These are phyloP conservation scores for Oryza longistaminata DNA, from an alignment of 176 grass and related monocot genomes.

Conservation along the genomic window DNA sequence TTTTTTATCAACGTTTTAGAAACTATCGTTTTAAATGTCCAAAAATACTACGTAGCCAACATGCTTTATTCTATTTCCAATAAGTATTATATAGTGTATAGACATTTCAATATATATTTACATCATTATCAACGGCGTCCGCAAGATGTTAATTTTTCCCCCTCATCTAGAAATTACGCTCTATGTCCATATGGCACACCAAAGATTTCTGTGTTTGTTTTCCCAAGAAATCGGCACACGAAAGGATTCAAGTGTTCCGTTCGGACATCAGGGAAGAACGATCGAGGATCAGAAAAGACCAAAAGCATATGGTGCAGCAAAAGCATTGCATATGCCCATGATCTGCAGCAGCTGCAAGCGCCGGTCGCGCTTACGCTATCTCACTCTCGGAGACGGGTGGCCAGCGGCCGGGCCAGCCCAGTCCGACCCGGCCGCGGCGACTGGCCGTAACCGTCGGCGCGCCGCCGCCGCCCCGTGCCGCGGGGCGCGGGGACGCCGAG, in stretches of 20 bases:
- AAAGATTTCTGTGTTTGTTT: background rate
- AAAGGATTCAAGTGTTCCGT: background rate
- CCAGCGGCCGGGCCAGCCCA: slow-evolving; percentile 24
- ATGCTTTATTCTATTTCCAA: too few species aligned
- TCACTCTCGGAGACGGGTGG: slow-evolving; percentile 28
- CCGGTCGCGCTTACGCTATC: background rate
- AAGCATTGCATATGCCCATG: background rate
- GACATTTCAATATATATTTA: slow-evolving; percentile 6
- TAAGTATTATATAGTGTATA: too few species aligned
- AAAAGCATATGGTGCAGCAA: slow-evolving; percentile 10
- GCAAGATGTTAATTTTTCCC: background rate
- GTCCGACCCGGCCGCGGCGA: slow-evolving; percentile 24
- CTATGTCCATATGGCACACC: background rate
- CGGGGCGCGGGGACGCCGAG: slow-evolving; percentile 31
- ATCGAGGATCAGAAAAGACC: background rate
- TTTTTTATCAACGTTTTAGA: too few species aligned
- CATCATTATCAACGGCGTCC: background rate
- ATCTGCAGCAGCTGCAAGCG: background rate
- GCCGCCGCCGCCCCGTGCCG: background rate
- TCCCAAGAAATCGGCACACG: background rate
- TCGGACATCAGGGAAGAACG: background rate
- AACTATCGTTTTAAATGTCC: too few species aligned
- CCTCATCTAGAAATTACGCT: background rate
- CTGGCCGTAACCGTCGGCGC: slow-evolving; percentile 11
- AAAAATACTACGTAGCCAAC: background rate